These are phyloP conservation scores for Adansonia rubrostipa DNA, from an alignment of 441 rosid species.

Conservation along the genomic window DNA sequence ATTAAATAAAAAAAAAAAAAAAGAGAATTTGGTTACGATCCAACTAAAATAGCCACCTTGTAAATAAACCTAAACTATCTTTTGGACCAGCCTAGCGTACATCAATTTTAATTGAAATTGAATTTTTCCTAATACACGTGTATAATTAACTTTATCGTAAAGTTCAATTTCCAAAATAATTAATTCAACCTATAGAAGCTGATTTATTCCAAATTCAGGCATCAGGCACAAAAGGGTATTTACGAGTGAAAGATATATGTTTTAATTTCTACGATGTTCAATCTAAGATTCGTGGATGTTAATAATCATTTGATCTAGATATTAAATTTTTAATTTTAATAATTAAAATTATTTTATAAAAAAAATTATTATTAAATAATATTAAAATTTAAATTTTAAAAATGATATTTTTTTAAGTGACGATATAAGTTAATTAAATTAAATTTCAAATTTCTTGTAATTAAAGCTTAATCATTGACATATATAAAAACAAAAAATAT, in stretches of 20 bases:
- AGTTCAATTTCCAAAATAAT: neutral
- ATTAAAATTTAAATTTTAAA: no score
- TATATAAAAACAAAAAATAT: no score
- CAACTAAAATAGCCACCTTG: neutral
- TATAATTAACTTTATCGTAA: neutral
- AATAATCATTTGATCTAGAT: no score
- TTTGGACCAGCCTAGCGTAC: neutral
- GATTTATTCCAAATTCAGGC: neutral
- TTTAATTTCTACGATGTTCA: neutral
- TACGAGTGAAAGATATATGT: neutral
- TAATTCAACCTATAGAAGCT: neutral
- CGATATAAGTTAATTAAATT: no score
- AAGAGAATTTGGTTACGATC: neutral
- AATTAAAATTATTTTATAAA: no score
- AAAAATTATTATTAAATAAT: no score
- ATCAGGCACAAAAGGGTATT: neutral
- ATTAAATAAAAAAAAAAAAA: no score
- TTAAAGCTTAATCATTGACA: no score
- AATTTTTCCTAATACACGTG: neutral
- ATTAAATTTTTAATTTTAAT: no score
- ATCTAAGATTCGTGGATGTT: neutral
- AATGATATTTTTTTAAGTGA: no score
- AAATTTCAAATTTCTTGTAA: no score
- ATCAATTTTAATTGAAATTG: neutral
- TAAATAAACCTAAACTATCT: neutral